phyloP scores from a whole-genome alignment of 768 basidiomycete genomes.

The Suillus fuscotomentosus region DNA sequence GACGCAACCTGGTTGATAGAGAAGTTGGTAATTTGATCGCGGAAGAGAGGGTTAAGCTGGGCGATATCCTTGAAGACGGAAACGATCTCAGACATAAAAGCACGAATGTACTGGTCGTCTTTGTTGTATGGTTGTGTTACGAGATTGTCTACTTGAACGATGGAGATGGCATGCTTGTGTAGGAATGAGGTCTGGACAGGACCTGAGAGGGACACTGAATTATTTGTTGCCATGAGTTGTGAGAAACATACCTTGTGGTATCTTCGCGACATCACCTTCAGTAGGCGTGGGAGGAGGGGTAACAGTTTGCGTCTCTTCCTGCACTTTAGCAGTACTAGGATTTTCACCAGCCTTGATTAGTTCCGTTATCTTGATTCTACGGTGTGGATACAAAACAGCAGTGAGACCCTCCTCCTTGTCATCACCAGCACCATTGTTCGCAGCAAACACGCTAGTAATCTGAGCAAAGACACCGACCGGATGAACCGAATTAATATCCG shows the following conservation, averaged over 20 bases:
- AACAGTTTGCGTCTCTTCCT: slow-evolving; percentile 41
- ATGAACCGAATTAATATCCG: slow-evolving; percentile 84
- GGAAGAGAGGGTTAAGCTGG: slow-evolving; percentile 94
- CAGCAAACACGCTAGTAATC: slow-evolving; percentile 89
- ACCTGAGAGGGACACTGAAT: slow-evolving; percentile 31
- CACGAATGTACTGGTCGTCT: slow-evolving; percentile 92
- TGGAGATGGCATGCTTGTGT: slow-evolving; percentile 77
- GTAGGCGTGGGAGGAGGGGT: slow-evolving; percentile 41
- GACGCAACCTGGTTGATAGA: slow-evolving; percentile 89
- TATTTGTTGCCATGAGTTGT: too few relatives aligned
- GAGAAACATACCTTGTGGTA: slow-evolving; percentile 20
- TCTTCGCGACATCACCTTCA: slow-evolving; percentile 23
- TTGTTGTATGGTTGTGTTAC: slow-evolving; percentile 81
- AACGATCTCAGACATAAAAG: slow-evolving; percentile 95
- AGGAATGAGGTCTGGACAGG: slow-evolving; percentile 84
- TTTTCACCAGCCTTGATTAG: slow-evolving; percentile 66
- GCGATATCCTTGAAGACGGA: slow-evolving; percentile 99
- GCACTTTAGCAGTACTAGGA: slow-evolving; percentile 33
- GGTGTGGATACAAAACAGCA: slow-evolving; percentile 91
- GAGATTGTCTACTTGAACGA: slow-evolving; percentile 88
- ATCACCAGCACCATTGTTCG: slow-evolving; percentile 47
- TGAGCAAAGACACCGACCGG: slow-evolving; percentile 96
- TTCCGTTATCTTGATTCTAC: slow-evolving; percentile 85
- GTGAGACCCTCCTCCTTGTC: slow-evolving; percentile 89
- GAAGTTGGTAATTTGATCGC: slow-evolving; percentile 97